Evolutionary conservation across 1,284 basidiomycete genomes (phyloP), one percentile per base, ranked within the genome.

Genomic region (Xanthoconium separans): DNA sequence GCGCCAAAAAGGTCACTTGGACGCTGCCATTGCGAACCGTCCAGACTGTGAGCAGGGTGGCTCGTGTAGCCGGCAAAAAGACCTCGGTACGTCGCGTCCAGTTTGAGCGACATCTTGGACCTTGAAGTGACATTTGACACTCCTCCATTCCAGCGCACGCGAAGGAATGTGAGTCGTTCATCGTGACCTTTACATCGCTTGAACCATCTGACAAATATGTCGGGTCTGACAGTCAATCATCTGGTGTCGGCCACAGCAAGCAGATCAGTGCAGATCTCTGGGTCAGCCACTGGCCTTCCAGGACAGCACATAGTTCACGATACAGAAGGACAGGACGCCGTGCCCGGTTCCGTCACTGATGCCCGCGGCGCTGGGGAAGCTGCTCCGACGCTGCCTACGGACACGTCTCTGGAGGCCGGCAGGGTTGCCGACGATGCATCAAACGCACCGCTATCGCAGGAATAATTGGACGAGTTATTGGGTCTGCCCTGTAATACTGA

Each of bases 31-130:
- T 15, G 66, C 77, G 57, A 76, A 66, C 15, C 76, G 87, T 39
- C 81, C 78, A 20, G 85, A 90, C 61, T 91, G 89, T 60, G 75
- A 77, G 8, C 77, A 85, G 5, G 85, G 85, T 13, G 70, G 64
- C 39, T 65, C 60, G 7, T 91, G 89, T 63, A 56, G 61, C 41
- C 76, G 74, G 51, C 85, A 89, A 68, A 81, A 77, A 61, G 82
- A 89, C 61, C 76, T 81, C 33, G 79, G 87, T 89, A 62, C 58
- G 84, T 73, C 41, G 20, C 4, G 29, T 42, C 50, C 13, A 41
- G 34, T 27, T 31, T 24, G 16, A 46, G 42, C 12, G 49, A 50
- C 33, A 29, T 49, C 6, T 43, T 24, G n/a, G 42, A 27, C 33
- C 24, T 30, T 36, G 46, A 54, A 40, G 4, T 46, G n/a, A 44